A percentile compares a stretch with the other conserved stretches of the same genome.
Evolutionary conservation across 1,139 yeast species (phyloP).

Genomic region (Yamadazyma jaroonii): DNA sequence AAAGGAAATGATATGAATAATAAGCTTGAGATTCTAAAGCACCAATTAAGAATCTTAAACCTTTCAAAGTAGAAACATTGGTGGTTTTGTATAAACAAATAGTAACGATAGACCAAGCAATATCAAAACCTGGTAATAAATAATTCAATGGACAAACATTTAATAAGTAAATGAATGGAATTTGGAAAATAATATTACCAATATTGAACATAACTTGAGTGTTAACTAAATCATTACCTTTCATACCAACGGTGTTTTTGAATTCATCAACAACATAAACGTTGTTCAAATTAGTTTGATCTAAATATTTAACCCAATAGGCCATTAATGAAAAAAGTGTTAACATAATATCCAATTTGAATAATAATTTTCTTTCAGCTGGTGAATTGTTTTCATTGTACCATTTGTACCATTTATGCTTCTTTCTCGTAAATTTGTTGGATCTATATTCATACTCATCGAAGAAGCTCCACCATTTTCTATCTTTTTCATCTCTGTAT

Average conservation of each 20-base stretch:
- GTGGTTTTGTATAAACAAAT: slow-evolving; percentile 49
- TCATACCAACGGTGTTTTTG: slow-evolving; percentile 55
- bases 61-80: slow-evolving; percentile 49
- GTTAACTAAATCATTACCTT: slow-evolving; percentile 64
- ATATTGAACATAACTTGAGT: slow-evolving; percentile 57
- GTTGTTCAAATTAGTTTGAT: slow-evolving; percentile 56
- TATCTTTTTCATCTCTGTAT: slow-evolving; percentile 59
- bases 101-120: slow-evolving; percentile 68
- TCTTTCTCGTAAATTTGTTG: slow-evolving; percentile 28
- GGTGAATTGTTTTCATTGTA: slow-evolving; percentile 56
- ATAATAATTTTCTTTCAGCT: slow-evolving; percentile 52
- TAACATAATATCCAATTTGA: slow-evolving; percentile 60
- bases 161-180: slow-evolving; percentile 45
- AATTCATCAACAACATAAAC: slow-evolving; percentile 72
- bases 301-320: slow-evolving; percentile 71
- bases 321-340: slow-evolving; percentile 60
- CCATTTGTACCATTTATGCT: slow-evolving; percentile 63
- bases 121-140: slow-evolving; percentile 56
- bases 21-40: slow-evolving; percentile 61
- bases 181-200: slow-evolving; percentile 59
- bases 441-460: slow-evolving; percentile 62
- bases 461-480: slow-evolving; percentile 63
- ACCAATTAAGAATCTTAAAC: slow-evolving; percentile 59
- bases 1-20: slow-evolving; percentile 57
- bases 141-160: slow-evolving; percentile 52